Evolutionary conservation across 1,139 yeast species (phyloP).

Genomic region (Meyerozyma smithsonii): DNA sequence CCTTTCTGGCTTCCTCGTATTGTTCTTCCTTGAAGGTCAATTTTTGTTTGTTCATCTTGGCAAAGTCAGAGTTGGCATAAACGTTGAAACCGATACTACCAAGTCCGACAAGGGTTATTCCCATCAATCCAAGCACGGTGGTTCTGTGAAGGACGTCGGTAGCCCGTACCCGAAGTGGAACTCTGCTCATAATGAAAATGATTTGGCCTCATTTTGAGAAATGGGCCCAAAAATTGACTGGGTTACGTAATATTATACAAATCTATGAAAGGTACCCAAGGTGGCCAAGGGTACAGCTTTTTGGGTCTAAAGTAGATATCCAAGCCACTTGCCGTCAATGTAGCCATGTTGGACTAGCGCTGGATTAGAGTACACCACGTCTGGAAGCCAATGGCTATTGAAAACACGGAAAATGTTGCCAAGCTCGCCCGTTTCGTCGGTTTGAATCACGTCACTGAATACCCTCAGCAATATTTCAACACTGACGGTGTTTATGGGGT

Average conservation of each 20-base stretch:
- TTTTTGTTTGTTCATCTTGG: conserved; percentile 39
- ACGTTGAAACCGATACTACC: conserved; percentile 22
- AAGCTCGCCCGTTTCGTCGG: conserved; percentile 19
- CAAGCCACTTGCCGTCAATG: conserved; percentile 35
- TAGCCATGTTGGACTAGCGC: conserved; percentile 33
- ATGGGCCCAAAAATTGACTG: background rate
- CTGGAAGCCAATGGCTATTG: conserved; percentile 41
- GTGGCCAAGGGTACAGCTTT: too few relatives aligned
- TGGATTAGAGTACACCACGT: conserved; percentile 39
- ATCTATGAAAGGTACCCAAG: background rate
- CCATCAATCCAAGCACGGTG: conserved; percentile 22
- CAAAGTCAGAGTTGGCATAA: conserved; percentile 33
- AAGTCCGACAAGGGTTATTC: conserved; percentile 35
- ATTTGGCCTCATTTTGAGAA: background rate
- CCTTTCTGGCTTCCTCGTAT: conserved; percentile 22
- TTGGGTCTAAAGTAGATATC: conserved; percentile 33
- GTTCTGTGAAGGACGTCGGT: conserved; percentile 25
- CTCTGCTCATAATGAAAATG: conserved; percentile 25
- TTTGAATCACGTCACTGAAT: conserved; percentile 25
- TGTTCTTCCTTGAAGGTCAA: conserved; percentile 33
- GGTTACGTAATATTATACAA: conserved; percentile 1
- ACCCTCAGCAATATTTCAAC: conserved; percentile 31
- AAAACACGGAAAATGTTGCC: conserved; percentile 33
- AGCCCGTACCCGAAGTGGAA: conserved; percentile 41
- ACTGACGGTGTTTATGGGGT: conserved; percentile 26